Evolutionary conservation across 2,329 filamentous ascomycete species (phyloP).

Genomic region (Phaeosphaeria sp.): DNA sequence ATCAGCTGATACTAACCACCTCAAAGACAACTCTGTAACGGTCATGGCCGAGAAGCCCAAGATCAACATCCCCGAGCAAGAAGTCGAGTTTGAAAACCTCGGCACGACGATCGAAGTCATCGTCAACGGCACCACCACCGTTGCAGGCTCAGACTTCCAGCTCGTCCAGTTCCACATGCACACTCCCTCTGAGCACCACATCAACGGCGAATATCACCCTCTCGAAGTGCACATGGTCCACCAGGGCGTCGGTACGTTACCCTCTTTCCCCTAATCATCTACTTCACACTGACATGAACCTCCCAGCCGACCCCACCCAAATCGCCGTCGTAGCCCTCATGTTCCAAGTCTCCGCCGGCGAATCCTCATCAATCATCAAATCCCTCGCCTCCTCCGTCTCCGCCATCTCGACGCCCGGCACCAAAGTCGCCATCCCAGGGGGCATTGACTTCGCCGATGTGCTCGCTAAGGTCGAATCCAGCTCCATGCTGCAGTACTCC

Average conservation of each 20-base stretch:
- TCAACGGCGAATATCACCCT: conserved; percentile 56
- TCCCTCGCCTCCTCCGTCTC: conserved; percentile 44
- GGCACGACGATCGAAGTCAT: conserved; percentile 65
- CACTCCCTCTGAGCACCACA: conserved; percentile 65
- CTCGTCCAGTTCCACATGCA: conserved; percentile 68
- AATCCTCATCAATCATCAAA: conserved; percentile 38
- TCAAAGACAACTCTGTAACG: conserved; percentile 37
- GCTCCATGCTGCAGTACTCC: conserved; percentile 58
- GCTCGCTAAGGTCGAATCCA: conserved; percentile 45
- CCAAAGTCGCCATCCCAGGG: conserved; percentile 32
- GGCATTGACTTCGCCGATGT: conserved; percentile 56
- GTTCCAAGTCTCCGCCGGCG: conserved; percentile 50
- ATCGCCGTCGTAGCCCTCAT: conserved; percentile 52
- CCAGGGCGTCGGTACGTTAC: conserved; percentile 51
- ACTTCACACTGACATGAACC: neutral
- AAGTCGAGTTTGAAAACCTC: conserved; percentile 63
- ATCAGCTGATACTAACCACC: neutral
- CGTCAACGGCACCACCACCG: conserved; percentile 57
- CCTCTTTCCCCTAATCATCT: neutral
- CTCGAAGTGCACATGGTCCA: conserved; percentile 67
- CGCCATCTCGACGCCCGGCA: conserved; percentile 51
- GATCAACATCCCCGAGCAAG: conserved; percentile 51
- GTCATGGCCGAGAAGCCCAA: conserved; percentile 37
- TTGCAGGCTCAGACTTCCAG: conserved; percentile 50
- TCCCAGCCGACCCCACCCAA: conserved; percentile 38